Base-by-base conservation (phyloP, 1,284 basidiomycete species). In the Volvariella volvacea region DNA sequence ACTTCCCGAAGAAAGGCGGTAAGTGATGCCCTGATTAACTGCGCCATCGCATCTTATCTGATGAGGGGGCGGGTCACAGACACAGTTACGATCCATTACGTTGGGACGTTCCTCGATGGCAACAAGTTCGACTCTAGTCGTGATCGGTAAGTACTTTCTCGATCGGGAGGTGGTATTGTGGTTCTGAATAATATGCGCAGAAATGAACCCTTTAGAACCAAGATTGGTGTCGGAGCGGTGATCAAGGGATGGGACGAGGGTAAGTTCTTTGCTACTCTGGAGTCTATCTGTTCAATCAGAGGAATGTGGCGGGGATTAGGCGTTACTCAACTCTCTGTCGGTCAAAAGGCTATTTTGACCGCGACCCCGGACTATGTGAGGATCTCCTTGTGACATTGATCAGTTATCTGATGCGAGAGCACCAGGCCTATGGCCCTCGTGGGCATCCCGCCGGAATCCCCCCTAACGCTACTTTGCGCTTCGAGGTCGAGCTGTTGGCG, bases 231-330 rank as follows among this genome's bases (percentile, higher is more conserved):
- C 38, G 85, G 84, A 30, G 81, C 81, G 61, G 89, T 92, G 45
- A 92, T 92, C 67, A 83, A 75, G 62, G 91, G 90, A 33, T 94
- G 91, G 91, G 90, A 94, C 59, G 89, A 92, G 66, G 89, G 90
- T 88, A 57, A 60, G 73, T n/a, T n/a, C 67, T 36, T 40, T 33
- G 22, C 31, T 33, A 22, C 34, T 41, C 39, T 42, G 34, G 44
- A 9, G 12, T 44, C 43, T 28, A 28, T 44, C 48, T 40, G 20
- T 49, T 7, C 15, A 6, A 16, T 36, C 15, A 15, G 15, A 36
- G 8, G n/a, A n/a, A n/a, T n/a, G n/a, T n/a, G n/a, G 8, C 8
- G 7, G n/a, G 46, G 38, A 55, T 57, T 54, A 88, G 85, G 81
- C 47, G 84, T 92, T 22, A 77, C 74, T 14, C 73, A 88, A 67